Evolutionary conservation across 352 stramenopile genomes (phyloP).

Genomic region (Phytophthora cajani): DNA sequence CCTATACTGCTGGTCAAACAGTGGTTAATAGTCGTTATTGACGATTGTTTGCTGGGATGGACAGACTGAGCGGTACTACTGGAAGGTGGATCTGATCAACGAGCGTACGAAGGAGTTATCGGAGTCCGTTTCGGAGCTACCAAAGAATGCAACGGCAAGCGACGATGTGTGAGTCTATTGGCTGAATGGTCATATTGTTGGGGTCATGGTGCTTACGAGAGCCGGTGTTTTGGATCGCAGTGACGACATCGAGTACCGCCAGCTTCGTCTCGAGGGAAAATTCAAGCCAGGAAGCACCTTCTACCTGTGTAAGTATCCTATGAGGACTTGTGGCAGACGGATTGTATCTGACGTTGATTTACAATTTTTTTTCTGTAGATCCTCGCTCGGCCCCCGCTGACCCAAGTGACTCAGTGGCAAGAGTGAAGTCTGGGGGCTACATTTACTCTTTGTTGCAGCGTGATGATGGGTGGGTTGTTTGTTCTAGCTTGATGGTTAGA

Average conservation of each 20-base stretch:
- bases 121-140: slow-evolving; percentile 65
- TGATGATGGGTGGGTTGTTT: slow-evolving; percentile 57
- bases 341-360: slow-evolving; percentile 1
- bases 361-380: slow-evolving; percentile 41
- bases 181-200: not conserved
- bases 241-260: slow-evolving; percentile 83
- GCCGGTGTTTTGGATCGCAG: slow-evolving; percentile 31
- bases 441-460: slow-evolving; percentile 85
- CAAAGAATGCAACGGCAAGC: slow-evolving; percentile 60
- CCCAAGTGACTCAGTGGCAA: slow-evolving; percentile 75
- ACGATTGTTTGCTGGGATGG: slow-evolving; percentile 16
- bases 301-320: slow-evolving; percentile 69
- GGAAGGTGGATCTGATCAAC: slow-evolving; percentile 89
- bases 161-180: slow-evolving; percentile 52
- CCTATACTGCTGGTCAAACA: not conserved
- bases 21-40: not conserved
- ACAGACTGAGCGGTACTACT: slow-evolving; percentile 88
- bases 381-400: slow-evolving; percentile 84
- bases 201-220: slow-evolving; percentile 14
- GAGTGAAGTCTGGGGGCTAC: slow-evolving; percentile 85
- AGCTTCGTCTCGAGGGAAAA: slow-evolving; percentile 67
- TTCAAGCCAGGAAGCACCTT: slow-evolving; percentile 80
- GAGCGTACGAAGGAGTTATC: slow-evolving; percentile 82
- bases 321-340: not conserved
- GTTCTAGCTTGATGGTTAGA: not conserved